phyloP scores from a whole-genome alignment of 176 grass and related monocot species.

The Oryza brachyantha region DNA sequence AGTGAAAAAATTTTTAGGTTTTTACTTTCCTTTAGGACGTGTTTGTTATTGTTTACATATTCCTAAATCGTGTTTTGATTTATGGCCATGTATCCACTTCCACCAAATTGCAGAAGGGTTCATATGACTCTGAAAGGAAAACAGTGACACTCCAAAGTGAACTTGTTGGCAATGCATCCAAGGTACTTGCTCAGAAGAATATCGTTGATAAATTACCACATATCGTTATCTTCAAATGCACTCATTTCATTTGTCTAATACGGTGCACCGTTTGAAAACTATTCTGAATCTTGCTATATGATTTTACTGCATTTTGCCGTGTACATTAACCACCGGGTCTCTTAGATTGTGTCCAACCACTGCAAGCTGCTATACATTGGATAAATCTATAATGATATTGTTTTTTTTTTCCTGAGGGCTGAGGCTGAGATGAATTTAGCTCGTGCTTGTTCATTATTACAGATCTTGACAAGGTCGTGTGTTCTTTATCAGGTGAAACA shows the following conservation, averaged over 20 bases:
- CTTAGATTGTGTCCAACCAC: neutral
- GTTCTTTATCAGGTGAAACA: constrained; percentile 68
- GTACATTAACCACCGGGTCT: neutral
- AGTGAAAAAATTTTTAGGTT: neutral
- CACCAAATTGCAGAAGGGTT: constrained; percentile 67
- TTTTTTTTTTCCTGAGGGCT: too few relatives aligned
- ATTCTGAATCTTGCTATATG: neutral
- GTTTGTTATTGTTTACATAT: neutral
- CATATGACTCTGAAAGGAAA: constrained; percentile 62
- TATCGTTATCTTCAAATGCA: neutral
- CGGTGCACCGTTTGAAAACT: neutral
- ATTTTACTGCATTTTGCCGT: neutral
- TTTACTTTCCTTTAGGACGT: neutral
- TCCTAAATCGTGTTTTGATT: neutral
- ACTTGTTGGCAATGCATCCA: constrained; percentile 77
- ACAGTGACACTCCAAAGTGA: constrained; percentile 69
- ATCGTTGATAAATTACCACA: neutral
- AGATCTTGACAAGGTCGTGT: neutral
- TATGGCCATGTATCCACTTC: neutral
- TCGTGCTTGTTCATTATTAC: neutral
- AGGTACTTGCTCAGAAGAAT: constrained; percentile 50
- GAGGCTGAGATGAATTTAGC: neutral
- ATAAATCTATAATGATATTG: neutral
- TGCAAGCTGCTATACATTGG: neutral
- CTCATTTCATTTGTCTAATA: neutral